These are phyloP conservation scores for Hsuehochloa calcarea DNA, from an alignment of 176 grass and related monocot species.

Conservation along the genomic window DNA sequence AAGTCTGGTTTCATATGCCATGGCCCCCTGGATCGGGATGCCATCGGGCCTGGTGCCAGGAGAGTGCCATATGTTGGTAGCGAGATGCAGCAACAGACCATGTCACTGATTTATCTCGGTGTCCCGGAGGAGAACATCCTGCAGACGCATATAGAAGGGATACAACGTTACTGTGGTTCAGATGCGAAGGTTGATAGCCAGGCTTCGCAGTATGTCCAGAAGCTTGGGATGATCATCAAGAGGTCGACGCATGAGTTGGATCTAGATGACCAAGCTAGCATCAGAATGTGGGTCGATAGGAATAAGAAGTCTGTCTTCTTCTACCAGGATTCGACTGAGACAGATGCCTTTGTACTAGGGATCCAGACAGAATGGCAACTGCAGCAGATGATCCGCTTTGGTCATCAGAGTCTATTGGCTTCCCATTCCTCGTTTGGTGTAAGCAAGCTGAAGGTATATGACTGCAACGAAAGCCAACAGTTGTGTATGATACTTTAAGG, in stretches of 20 bases:
- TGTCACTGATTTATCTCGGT: conserved; percentile 90
- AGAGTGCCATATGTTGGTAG: conserved; percentile 76
- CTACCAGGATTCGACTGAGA: conserved; percentile 76
- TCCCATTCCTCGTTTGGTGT: conserved; percentile 80
- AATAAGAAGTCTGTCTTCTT: conserved; percentile 91
- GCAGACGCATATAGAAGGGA: conserved; percentile 77
- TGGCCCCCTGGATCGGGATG: conserved; percentile 77
- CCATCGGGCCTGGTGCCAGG: conserved; percentile 76
- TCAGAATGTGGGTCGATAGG: conserved; percentile 87
- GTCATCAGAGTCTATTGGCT: conserved; percentile 73
- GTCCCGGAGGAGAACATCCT: conserved; percentile 89
- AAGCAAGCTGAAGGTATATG: conserved; percentile 87
- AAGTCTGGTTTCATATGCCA: conserved; percentile 80
- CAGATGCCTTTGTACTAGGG: conserved; percentile 73
- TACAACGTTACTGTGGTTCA: conserved; percentile 70
- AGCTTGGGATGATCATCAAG: conserved; percentile 97
- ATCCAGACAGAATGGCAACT: conserved; percentile 92
- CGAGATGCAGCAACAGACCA: conserved; percentile 91
- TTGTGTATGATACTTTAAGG: conserved; percentile 21
- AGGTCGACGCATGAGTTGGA: conserved; percentile 91
- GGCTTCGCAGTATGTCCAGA: conserved; percentile 86
- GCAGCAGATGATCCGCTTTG: conserved; percentile 87
- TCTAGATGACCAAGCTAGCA: conserved; percentile 79
- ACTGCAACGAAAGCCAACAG: not conserved
- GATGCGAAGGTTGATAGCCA: conserved; percentile 59